Base-by-base conservation (phyloP, 2,329 filamentous ascomycete genomes). In the Colletotrichum lini region DNA sequence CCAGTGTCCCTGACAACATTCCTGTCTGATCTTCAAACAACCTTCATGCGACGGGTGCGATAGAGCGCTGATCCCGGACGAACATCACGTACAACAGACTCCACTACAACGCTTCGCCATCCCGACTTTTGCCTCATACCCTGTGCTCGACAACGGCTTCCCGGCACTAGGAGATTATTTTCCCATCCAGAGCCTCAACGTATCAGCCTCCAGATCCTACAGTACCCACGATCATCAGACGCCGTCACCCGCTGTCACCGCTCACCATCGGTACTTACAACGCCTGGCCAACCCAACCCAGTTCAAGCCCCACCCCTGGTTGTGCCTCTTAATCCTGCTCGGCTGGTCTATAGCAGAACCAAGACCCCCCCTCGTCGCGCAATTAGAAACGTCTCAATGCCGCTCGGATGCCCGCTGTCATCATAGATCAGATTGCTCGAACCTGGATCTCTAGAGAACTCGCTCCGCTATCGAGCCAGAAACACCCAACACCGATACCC, bases 321-420 rank as follows among this genome's bases (percentile, higher is more conserved):
- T 63, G 52, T 52, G 57, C 53, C 58, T 71, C 64, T 54, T 57
- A 16, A 44, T 70, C 26, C 68, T 58, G 38, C 64, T 44, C 49
- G 65, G 40, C 68, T 68, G 58, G 68, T 50, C 68, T 68, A 68
- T 64, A 71, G 66, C 66, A 70, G 59, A 65, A 56, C 54, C 70
- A 70, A 65, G 23, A 70, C 66, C 60, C 23, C 26, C 26, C 30
- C 30, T 35, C 23, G 16, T 65, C 54, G 49, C 54, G 23, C 66
- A 74, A 73, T 66, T 73, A 65, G 76, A 79, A 76, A 79, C 77
- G 79, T 73, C 76, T 80, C 77, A 77, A 85, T 86, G 83, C 81
- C 83, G 86, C 82, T 83, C 86, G 84, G 80, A 88, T 89, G 87
- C 87, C 82, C 78, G 82, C 85, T 81, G 82, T 83, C 79, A 82